Conservation (phyloP, 2,329 filamentous ascomycete genomes). For the Chrysoporthe cubensis region DNA sequence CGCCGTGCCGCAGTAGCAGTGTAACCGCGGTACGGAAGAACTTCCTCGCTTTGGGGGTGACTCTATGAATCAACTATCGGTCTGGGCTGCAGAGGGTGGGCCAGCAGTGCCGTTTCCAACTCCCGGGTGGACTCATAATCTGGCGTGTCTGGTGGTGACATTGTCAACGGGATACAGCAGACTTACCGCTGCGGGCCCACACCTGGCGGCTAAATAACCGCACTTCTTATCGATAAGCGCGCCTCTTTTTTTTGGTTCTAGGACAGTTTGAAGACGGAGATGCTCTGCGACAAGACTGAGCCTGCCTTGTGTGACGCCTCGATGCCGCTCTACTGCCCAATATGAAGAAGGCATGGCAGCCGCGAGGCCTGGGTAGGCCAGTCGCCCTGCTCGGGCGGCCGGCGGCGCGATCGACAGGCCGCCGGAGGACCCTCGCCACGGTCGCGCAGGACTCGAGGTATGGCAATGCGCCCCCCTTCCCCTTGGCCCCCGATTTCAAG, state of each 20-base stretch:
- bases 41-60: neutral
- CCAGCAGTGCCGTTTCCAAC: neutral
- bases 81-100: neutral
- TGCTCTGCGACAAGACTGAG: neutral
- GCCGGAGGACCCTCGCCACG: slow-evolving; percentile 37
- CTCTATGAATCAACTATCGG: neutral
- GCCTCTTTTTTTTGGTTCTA: neutral
- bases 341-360: slow-evolving; percentile 40
- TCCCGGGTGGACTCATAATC: neutral
- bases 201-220: neutral
- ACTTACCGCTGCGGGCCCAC: neutral
- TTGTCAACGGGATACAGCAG: neutral
- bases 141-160: no score
- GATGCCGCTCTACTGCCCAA: slow-evolving; percentile 16
- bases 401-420: slow-evolving; percentile 21
- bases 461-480: no score
- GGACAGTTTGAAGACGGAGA: neutral
- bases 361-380: slow-evolving; percentile 36
- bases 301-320: neutral
- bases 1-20: no score
- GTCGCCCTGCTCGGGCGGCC: slow-evolving; percentile 27
- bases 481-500: no score
- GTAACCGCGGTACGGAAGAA: no score
- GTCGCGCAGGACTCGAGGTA: slow-evolving; percentile 40
- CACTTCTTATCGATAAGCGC: slow-evolving; percentile 17